Base-by-base conservation (phyloP, 1,284 basidiomycete species). In the Garcileccinum viscosum region DNA sequence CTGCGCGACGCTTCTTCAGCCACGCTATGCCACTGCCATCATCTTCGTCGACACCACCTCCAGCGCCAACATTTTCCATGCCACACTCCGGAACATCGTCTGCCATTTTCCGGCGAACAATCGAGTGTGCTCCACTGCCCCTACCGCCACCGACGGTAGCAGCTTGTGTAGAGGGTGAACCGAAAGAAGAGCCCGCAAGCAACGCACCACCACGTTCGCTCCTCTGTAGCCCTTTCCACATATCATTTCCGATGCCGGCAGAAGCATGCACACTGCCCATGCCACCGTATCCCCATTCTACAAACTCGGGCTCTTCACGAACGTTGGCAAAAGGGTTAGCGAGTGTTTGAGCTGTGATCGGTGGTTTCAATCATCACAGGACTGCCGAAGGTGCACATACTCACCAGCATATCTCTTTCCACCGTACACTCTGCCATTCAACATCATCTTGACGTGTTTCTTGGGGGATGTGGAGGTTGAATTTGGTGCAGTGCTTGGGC, bases 221-320 rank as follows among this genome's bases (percentile, higher is more conserved):
- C 63, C 76, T 73, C 59, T 80, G 74, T 8, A 80, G 64, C 4
- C 76, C 76, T 53, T 70, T 77, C 72, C 82, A 81, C 69, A 82
- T 73, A 30, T 78, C 74, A n/a, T 65, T 72, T 15, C 75, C 72
- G 72, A 74, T 74, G 61, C 77, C 75, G 58, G 72, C 77, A 61
- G 75, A 73, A 24, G 77, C 80, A 37, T 80, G 80, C 6, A 93
- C 90, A 65, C 87, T 89, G 35, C 93, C 93, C 93, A 94, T 94
- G 4, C 93, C 93, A 62, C 93, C 93, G 70, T 93, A 93, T 1
- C 93, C 93, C 93, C 93, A 95, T 78, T 94, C 93, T 33, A 94
- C 92, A 73, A 95, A 95, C 78, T 91, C 89, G 53, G 90, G 89
- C 42, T 94, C 84, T 58, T 89, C 87, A 8, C 83, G 83, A 17